A percentile compares a stretch with the other conserved stretches of the same genome.
Conservation (phyloP, 129 eudicot genomes). For the Lactuca sativa region DNA sequence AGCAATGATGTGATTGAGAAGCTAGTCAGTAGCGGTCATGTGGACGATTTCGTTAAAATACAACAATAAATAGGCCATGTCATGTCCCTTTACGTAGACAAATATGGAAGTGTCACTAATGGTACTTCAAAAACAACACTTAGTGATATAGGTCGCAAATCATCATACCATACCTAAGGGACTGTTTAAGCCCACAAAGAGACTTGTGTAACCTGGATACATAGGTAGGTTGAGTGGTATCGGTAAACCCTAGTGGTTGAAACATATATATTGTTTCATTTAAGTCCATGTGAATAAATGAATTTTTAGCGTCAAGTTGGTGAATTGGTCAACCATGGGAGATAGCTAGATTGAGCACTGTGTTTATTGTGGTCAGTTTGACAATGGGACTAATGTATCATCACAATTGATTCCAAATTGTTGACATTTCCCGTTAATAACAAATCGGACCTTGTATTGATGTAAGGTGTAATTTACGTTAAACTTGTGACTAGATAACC, state of each 20-base stretch:
- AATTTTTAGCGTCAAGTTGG: too few relatives aligned
- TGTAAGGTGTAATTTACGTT: too few relatives aligned
- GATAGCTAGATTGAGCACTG: neutral
- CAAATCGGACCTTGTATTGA: too few relatives aligned
- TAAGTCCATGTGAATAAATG: neutral
- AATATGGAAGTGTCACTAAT: neutral
- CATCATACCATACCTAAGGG: neutral
- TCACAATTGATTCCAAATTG: conserved; percentile 2
- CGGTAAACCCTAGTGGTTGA: neutral
- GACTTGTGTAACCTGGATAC: neutral
- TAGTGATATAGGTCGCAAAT: neutral
- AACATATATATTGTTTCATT: neutral
- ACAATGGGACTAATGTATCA: conserved; percentile 18
- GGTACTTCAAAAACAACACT: neutral
- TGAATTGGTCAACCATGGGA: too few relatives aligned
- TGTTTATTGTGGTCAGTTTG: neutral
- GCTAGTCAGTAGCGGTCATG: neutral
- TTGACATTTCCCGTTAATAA: too few relatives aligned
- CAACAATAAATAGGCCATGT: neutral
- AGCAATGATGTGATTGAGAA: neutral
- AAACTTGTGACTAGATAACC: too few relatives aligned
- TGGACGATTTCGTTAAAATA: neutral
- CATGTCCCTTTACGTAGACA: neutral
- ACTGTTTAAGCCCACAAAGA: neutral
- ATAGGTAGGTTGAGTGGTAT: neutral